phyloP scores from a whole-genome alignment of 495 filamentous ascomycete species.

The Cercophora samala region DNA sequence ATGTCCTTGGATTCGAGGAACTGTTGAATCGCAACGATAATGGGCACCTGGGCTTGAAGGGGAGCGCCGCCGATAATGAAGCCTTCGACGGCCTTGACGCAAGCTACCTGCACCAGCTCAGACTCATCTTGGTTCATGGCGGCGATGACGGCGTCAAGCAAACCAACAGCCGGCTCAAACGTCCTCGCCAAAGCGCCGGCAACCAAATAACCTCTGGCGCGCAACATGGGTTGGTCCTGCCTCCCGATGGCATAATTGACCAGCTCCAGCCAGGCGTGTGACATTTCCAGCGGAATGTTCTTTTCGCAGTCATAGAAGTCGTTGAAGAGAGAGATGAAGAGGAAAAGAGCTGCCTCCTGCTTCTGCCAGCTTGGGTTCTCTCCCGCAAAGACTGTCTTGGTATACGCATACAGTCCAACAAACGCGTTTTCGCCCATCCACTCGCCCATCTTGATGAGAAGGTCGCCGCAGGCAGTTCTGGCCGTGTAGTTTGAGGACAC shows the following conservation, averaged over 20 bases:
- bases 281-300: conserved; percentile 60
- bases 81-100: conserved; percentile 83
- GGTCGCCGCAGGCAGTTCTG: conserved; percentile 82
- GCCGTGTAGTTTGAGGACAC: conserved; percentile 97
- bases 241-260: conserved; percentile 72
- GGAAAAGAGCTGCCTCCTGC: conserved; percentile 76
- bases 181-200: conserved; percentile 67
- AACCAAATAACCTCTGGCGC: conserved; percentile 80
- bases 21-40: conserved; percentile 70
- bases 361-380: conserved; percentile 51
- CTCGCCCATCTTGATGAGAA: conserved; percentile 89
- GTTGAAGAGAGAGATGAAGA: conserved; percentile 73
- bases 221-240: conserved; percentile 60
- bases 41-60: conserved; percentile 62
- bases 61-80: conserved; percentile 59
- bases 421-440: conserved; percentile 70
- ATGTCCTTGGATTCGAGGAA: conserved; percentile 78
- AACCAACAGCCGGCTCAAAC: conserved; percentile 44
- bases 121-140: conserved; percentile 69
- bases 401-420: conserved; percentile 70
- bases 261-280: conserved; percentile 68
- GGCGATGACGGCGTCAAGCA: conserved; percentile 73
- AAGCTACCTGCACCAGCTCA: conserved; percentile 87
- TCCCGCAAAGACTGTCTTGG: conserved; percentile 62
- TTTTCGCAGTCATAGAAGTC: conserved; percentile 76